These are phyloP conservation scores for Peziza echinospora DNA, from an alignment of 495 filamentous ascomycete species.

Conservation along the genomic window DNA sequence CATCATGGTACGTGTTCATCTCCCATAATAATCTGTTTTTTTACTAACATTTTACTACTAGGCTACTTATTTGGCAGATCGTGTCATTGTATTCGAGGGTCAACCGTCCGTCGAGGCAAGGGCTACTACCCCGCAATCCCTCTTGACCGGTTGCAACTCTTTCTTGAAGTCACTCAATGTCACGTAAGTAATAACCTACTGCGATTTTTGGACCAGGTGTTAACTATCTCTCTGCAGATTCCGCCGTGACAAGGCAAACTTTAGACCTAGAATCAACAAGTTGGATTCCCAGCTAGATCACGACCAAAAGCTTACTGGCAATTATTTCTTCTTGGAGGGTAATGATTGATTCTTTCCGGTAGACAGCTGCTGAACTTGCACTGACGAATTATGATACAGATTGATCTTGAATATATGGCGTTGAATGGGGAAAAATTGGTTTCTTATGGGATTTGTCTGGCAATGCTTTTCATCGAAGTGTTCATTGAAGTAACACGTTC, in stretches of 20 bases:
- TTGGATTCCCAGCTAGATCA: conserved; percentile 82
- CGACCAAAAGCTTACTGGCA: conserved; percentile 83
- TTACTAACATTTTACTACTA: too few relatives aligned
- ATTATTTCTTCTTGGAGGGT: conserved; percentile 95
- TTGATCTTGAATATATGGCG: neutral
- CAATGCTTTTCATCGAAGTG: neutral
- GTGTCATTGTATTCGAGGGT: conserved; percentile 96
- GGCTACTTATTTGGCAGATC: conserved; percentile 73
- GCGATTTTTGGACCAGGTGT: neutral
- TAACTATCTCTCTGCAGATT: conserved; percentile 25
- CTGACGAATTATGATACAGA: neutral
- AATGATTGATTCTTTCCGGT: too few relatives aligned
- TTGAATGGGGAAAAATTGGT: neutral
- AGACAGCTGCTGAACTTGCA: too few relatives aligned
- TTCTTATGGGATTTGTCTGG: neutral
- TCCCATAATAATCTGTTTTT: too few relatives aligned
- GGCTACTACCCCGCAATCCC: conserved; percentile 72
- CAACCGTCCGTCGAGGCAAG: conserved; percentile 68
- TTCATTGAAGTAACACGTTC: too few relatives aligned
- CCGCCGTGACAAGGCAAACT: conserved; percentile 91
- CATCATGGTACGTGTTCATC: conserved; percentile 44
- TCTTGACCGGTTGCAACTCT: conserved; percentile 88
- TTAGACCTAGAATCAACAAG: conserved; percentile 95
- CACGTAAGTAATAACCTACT: conserved; percentile 26
- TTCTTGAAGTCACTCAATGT: conserved; percentile 93